Base-by-base conservation (phyloP, 371 early-diverging fungal genomes). In the Actinomucor elegans region DNA sequence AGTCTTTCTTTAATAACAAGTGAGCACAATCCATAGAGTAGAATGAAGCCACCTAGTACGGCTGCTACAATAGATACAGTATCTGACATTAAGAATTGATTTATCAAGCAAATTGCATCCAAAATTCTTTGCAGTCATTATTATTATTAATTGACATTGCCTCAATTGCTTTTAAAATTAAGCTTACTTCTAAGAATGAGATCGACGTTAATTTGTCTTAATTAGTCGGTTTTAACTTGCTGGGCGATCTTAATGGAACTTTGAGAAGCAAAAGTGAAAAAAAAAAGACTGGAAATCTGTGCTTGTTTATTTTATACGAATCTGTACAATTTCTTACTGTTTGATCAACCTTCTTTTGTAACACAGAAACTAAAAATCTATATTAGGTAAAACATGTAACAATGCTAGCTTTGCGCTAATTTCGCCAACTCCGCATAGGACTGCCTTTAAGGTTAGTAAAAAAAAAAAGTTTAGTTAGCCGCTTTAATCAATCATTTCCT, bases 1-100 rank as follows among this genome's bases (percentile, higher is more conserved):
- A 96, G 81, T 8, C 84, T 79, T 56, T 98, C 94, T 66, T 96
- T 96, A 47, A 94, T 78, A 48, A 92, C 68, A 37, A 94, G 71
- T 6, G 97, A 97, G 35, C 91, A 71, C 14, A 94, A 75, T 2
- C 94, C 93, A 55, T 89, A 94, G 14, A 88, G 31, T 10, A 92
- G 67, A 47, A 94, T 89, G 59, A 97, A 95, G 8, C 87, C 88
- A 38, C 95, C 95, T 15, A 92, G 52, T 6, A 90, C 48, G 5
- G 72, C 71, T 1, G 43, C 37, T 4, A 64, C 54, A 31, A 70
- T 52, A 3, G 71, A 75, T 4, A 59, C 61, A 3, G 44, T 51
- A 12, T 62, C 57, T 3, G 31, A 12, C 60, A 60, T 60, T 7
- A 35, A 33, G 15, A 33, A 3, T 33, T 35, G 14, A 27, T 24